These are phyloP conservation scores for Populus simonii DNA, from an alignment of 345 rosid genomes.

Conservation along the genomic window DNA sequence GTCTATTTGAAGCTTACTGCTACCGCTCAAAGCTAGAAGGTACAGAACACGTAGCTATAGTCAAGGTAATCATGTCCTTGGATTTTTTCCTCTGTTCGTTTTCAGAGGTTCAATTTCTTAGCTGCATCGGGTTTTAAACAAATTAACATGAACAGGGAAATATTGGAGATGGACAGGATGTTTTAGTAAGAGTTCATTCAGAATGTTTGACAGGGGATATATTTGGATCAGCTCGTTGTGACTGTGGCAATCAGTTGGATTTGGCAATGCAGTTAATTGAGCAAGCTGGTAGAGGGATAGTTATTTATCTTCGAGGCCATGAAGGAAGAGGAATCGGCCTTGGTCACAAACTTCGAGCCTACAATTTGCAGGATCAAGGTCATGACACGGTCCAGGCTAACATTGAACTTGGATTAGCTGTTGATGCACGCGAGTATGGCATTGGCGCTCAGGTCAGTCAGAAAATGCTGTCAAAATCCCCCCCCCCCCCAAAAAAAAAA, in stretches of 20 bases:
- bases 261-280: slow-evolving; percentile 75
- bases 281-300: slow-evolving; percentile 63
- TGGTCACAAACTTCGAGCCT: slow-evolving; percentile 80
- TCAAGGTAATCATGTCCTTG: slow-evolving; percentile 45
- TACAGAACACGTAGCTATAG: slow-evolving; percentile 69
- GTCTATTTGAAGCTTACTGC: slow-evolving; percentile 65
- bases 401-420: slow-evolving; percentile 72
- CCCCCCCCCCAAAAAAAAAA: not conserved
- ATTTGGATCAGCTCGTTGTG: slow-evolving; percentile 80
- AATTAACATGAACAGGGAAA: slow-evolving; percentile 45
- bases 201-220: slow-evolving; percentile 87
- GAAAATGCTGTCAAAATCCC: not conserved
- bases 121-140: not conserved
- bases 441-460: slow-evolving; percentile 82
- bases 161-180: slow-evolving; percentile 71
- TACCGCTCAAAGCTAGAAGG: slow-evolving; percentile 74
- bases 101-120: not conserved
- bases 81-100: not conserved
- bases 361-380: slow-evolving; percentile 86
- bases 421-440: slow-evolving; percentile 86
- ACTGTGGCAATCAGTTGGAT: slow-evolving; percentile 79
- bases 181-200: slow-evolving; percentile 85
- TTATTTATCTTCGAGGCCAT: slow-evolving; percentile 83
- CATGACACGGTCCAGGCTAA: slow-evolving; percentile 89
- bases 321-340: slow-evolving; percentile 94